These are phyloP conservation scores for Sporormia fimetaria DNA, from an alignment of 495 filamentous ascomycete species.

Conservation along the genomic window DNA sequence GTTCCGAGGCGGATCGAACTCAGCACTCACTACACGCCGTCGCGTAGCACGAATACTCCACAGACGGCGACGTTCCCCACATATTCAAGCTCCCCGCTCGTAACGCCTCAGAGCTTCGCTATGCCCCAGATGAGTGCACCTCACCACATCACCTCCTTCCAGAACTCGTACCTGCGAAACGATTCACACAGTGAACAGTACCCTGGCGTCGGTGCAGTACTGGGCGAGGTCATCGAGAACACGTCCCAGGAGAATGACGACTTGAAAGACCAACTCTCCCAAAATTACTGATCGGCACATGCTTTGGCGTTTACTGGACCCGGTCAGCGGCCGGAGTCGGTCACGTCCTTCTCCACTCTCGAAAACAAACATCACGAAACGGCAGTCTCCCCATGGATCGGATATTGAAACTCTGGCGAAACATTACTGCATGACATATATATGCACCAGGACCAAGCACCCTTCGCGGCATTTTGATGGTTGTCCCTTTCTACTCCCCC, in stretches of 20 bases:
- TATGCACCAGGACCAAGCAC: no score
- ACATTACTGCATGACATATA: no score
- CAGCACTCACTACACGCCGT: slow-evolving; percentile 25
- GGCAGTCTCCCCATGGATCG: no score
- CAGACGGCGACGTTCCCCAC: slow-evolving; percentile 30
- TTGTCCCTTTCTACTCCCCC: no score
- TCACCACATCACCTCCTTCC: slow-evolving; percentile 29
- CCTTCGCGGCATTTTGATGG: no score
- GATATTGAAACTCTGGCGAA: no score
- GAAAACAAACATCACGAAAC: no score
- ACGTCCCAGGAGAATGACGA: slow-evolving; percentile 23
- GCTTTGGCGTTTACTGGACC: neutral
- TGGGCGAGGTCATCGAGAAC: slow-evolving; percentile 23
- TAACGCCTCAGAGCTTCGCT: slow-evolving; percentile 23
- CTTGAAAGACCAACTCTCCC: slow-evolving; percentile 13
- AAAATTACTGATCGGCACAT: slow-evolving; percentile 13
- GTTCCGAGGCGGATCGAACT: slow-evolving; percentile 29
- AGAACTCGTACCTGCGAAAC: slow-evolving; percentile 28
- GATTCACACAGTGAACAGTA: slow-evolving; percentile 23
- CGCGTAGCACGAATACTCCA: slow-evolving; percentile 19
- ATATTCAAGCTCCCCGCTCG: slow-evolving; percentile 28
- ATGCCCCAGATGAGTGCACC: slow-evolving; percentile 28
- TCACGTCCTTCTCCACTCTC: no score
- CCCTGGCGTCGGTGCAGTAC: slow-evolving; percentile 20
- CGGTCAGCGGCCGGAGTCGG: no score